A percentile compares a stretch with the other conserved stretches of the same genome.
Evolutionary conservation across 129 eudicot species (phyloP).

Genomic region (Flaveria bidentis): DNA sequence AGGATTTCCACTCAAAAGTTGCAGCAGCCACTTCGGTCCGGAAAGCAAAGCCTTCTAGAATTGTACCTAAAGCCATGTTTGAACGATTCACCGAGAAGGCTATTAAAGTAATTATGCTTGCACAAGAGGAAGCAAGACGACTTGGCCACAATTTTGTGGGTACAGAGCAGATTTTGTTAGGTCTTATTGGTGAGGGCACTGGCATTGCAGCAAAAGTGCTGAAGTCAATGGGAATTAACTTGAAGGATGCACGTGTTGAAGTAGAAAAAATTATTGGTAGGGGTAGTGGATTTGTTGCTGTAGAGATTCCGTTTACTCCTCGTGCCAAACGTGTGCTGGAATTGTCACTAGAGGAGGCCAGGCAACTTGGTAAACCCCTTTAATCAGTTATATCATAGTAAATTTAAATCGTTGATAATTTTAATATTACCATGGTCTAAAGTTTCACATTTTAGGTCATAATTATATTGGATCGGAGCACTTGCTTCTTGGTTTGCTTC

Average conservation of each 20-base stretch:
- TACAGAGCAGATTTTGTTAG: constrained; percentile 80
- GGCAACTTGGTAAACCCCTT: constrained; percentile 66
- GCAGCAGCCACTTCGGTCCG: no score
- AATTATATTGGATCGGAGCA: constrained; percentile 93
- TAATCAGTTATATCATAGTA: neutral
- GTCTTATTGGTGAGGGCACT: constrained; percentile 92
- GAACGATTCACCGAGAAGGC: constrained; percentile 30
- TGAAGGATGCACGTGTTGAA: constrained; percentile 92
- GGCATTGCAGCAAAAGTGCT: constrained; percentile 93
- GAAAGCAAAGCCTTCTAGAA: no score
- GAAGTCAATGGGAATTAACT: constrained; percentile 92
- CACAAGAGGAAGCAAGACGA: constrained; percentile 93
- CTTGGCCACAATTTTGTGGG: constrained; percentile 89
- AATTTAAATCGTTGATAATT: constrained; percentile 1
- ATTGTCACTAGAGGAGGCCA: constrained; percentile 90
- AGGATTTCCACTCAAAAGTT: no score
- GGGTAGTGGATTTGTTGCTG: constrained; percentile 88
- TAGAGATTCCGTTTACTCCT: constrained; percentile 88
- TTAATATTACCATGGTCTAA: constrained; percentile 7
- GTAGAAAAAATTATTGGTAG: constrained; percentile 87
- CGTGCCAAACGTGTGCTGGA: constrained; percentile 94
- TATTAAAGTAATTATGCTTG: constrained; percentile 89
- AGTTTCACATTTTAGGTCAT: constrained; percentile 51
- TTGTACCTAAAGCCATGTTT: no score
- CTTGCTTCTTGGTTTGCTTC: constrained; percentile 81